Conservation (phyloP, 129 eudicot genomes). For the Arctium lappa region DNA sequence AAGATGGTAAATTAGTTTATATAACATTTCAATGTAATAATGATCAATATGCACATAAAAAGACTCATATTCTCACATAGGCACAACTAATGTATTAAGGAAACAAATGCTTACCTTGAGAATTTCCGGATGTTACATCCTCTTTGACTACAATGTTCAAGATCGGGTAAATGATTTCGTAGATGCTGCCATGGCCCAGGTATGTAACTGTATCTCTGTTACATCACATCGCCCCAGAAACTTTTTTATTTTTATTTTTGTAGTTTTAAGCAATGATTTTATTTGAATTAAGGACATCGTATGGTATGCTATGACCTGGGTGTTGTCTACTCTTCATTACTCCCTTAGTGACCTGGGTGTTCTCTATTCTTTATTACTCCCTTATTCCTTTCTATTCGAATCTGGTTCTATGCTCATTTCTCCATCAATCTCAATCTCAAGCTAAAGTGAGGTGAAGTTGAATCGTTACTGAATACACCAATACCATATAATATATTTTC, state of each 20-base stretch:
- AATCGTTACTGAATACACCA: background rate
- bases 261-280: background rate
- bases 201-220: constrained; percentile 19
- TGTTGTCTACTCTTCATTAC: no score
- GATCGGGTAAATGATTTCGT: constrained; percentile 91
- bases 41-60: no score
- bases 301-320: background rate
- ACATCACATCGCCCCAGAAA: constrained; percentile 4
- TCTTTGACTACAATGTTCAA: constrained; percentile 88
- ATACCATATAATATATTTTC: background rate
- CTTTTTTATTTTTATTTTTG: background rate
- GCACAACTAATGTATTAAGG: no score
- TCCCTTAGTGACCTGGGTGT: background rate
- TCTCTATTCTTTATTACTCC: background rate
- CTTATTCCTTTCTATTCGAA: background rate
- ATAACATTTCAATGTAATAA: no score
- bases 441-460: background rate
- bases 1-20: no score
- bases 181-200: constrained; percentile 89
- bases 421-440: background rate
- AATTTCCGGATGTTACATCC: constrained; percentile 1
- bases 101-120: no score
- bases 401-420: background rate
- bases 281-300: background rate
- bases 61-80: no score